Base-by-base conservation (phyloP, 192 early-diverging fungal species). In the Coemansia erecta region DNA sequence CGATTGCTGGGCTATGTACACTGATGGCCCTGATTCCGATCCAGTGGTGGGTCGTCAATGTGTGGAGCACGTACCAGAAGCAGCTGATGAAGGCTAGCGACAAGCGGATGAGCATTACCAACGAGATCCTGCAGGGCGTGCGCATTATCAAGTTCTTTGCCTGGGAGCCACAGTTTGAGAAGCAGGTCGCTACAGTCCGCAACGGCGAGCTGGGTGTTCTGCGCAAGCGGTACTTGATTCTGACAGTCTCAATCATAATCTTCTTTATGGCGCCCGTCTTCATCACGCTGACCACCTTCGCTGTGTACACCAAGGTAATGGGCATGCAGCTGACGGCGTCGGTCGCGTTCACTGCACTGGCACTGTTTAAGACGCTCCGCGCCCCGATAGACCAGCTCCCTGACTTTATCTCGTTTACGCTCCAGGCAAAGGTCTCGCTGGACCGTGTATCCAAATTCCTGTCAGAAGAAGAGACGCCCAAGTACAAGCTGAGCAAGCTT, bases 101-200 rank as follows among this genome's bases (percentile, higher is more conserved):
- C 72, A 85, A 86, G 49, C 83, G 94, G 22, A 80, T 95, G 58
- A 83, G 81, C 55, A 72, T 86, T 52, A 87, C 89, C 46, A 94
- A 90, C 60, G 93, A 97, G 79, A 82, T 92, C 41, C 69, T 94
- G 39, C 84, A 91, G 72, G 93, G 91, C 39, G 94, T 98, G 49
- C 84, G 93, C 42, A 90, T 98, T 51, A 88, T 98, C 56, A 98
- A 98, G 64, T 87, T 95, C 60, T 90, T 90, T 75, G 88, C 84
- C 17, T 92, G 91, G 91, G 89, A 90, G 70, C 62, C 73, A 13
- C 82, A 84, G 60, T 92, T 97, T 66, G 73, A 85, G 60, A 76
- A 82, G 18, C 82, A 87, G 56, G 81, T 95, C 11, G 83, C 83
- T 8, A 63, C 62, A 3, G 80, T 86, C 12, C 82, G 89, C 43